Percentiles rank a stretch among this genome's conserved stretches.
Conservation (phyloP, 1,284 basidiomycete genomes). For the Puccinia sorghi region DNA sequence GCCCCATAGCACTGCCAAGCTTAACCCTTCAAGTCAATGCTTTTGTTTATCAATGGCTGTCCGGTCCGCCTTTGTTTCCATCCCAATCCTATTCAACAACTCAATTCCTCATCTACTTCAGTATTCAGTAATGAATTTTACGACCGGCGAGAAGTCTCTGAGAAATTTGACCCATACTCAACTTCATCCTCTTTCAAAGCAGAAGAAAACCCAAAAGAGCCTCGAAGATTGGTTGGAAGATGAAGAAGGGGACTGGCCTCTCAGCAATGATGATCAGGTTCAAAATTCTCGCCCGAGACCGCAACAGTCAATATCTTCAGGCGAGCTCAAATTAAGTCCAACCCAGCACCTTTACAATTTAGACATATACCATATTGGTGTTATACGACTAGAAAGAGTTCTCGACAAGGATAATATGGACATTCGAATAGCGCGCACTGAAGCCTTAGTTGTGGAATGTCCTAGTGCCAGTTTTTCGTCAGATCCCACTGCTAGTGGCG, state of each 20-base stretch:
- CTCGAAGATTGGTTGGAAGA: conserved; percentile 51
- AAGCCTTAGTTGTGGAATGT: conserved; percentile 47
- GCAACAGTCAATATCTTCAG: conserved; percentile 26
- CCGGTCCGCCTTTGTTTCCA: conserved; percentile 43
- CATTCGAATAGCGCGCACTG: conserved; percentile 38
- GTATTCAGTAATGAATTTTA: conserved; percentile 51
- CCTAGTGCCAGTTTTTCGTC: conserved; percentile 32
- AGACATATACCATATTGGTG: conserved; percentile 19
- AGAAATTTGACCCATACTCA: conserved; percentile 41
- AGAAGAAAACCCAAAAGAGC: conserved; percentile 42
- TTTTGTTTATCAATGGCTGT: conserved; percentile 47
- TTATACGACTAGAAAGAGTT: conserved; percentile 43
- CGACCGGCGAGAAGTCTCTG: conserved; percentile 38
- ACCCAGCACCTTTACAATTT: conserved; percentile 37
- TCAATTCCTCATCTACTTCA: conserved; percentile 52
- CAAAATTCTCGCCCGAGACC: conserved; percentile 8
- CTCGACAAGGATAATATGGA: conserved; percentile 46
- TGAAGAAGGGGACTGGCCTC: conserved; percentile 23
- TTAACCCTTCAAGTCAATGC: conserved; percentile 48
- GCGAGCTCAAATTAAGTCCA: conserved; percentile 17
- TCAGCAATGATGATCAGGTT: conserved; percentile 3
- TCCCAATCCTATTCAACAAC: conserved; percentile 53
- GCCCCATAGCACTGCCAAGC: conserved; percentile 52
- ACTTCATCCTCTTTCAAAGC: conserved; percentile 31
- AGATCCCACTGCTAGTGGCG: not conserved